phyloP scores from a whole-genome alignment of 768 basidiomycete species.

The Lactarius trivialis region DNA sequence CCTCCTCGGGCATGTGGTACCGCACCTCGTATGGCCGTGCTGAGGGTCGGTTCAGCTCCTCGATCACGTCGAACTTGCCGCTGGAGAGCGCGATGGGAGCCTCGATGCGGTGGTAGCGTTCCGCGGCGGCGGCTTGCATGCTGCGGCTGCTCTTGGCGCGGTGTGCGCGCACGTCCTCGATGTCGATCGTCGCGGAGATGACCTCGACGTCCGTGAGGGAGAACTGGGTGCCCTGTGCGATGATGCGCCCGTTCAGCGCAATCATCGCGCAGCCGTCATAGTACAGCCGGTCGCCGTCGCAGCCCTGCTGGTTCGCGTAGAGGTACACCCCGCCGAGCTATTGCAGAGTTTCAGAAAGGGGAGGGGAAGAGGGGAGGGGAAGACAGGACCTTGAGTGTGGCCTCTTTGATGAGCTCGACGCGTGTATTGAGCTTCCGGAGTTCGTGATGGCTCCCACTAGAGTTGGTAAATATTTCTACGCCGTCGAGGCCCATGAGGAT shows the following conservation, averaged over 20 bases:
- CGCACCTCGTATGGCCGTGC: slow-evolving; percentile 27
- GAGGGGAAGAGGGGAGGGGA: background rate
- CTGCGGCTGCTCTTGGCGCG: slow-evolving; percentile 77
- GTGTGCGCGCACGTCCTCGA: slow-evolving; percentile 93
- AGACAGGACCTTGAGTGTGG: slow-evolving; percentile 74
- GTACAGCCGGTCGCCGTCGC: slow-evolving; percentile 95
- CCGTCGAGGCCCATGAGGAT: slow-evolving; percentile 97
- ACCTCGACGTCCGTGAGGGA: slow-evolving; percentile 95
- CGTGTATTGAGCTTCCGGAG: slow-evolving; percentile 91
- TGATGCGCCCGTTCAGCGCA: slow-evolving; percentile 83
- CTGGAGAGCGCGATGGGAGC: slow-evolving; percentile 72
- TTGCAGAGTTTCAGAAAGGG: background rate
- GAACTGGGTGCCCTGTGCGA: slow-evolving; percentile 97
- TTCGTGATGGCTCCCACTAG: slow-evolving; percentile 96
- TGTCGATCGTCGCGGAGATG: slow-evolving; percentile 89
- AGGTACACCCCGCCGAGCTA: slow-evolving; percentile 95
- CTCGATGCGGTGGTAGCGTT: slow-evolving; percentile 75
- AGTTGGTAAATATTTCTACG: slow-evolving; percentile 98
- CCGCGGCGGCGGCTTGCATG: too few species aligned
- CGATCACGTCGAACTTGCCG: slow-evolving; percentile 62
- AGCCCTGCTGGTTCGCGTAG: slow-evolving; percentile 98
- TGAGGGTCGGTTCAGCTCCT: slow-evolving; percentile 25
- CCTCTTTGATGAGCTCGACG: slow-evolving; percentile 93
- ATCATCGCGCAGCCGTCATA: slow-evolving; percentile 98
- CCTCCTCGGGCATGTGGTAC: too few species aligned